Evolutionary conservation across 495 filamentous ascomycete genomes (phyloP), one percentile per base, ranked within the genome.

Genomic region (Aspergillus kassunensis): DNA sequence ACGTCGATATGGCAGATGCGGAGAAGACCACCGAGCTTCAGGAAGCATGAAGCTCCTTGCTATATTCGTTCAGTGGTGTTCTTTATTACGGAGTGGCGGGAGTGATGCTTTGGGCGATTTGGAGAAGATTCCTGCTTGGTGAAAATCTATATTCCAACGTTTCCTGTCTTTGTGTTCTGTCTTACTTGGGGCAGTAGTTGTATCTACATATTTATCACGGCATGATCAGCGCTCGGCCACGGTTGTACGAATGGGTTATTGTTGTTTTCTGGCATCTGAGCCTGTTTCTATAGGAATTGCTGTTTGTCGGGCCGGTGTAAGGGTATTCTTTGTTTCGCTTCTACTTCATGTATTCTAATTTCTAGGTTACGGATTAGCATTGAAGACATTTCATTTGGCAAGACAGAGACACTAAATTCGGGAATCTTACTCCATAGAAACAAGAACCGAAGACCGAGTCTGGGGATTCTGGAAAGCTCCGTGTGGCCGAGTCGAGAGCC

Each of bases 1-100:
- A 75, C 44, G 61, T 64, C 8, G 70, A 72, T 16, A 75, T 74
- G 72, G 52, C 60, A 0, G 70, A 73, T 31, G 64, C 58, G 11
- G 67, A 64, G 49, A 55, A 62, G 36, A 33, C 47, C 7, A 43
- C 54, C 2, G 56, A 56, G 45, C 8, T 54, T 16, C 54, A 48
- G 24, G 53, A 61, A 46, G 30, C 53, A 18, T 58, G 40, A 44
- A 23, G n/a, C 21, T 44, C 11, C 4, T 43, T 29, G 24, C 24
- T 21, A 9, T 43, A 16, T 6, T 5, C 11, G 34, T 36, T 36
- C 15, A 36, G 16, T 15, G 34, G 18, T 36, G 34, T 36, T 36
- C n/a, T 36, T 19, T 16, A 11, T 2, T 33, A 9, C 16, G 37
- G 35, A 30, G n/a, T 21, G 23, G 21, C 7, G 45, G 31, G 16